Evolutionary conservation across 257 asterid genomes (phyloP).

Genomic region (Solanum pennellii): DNA sequence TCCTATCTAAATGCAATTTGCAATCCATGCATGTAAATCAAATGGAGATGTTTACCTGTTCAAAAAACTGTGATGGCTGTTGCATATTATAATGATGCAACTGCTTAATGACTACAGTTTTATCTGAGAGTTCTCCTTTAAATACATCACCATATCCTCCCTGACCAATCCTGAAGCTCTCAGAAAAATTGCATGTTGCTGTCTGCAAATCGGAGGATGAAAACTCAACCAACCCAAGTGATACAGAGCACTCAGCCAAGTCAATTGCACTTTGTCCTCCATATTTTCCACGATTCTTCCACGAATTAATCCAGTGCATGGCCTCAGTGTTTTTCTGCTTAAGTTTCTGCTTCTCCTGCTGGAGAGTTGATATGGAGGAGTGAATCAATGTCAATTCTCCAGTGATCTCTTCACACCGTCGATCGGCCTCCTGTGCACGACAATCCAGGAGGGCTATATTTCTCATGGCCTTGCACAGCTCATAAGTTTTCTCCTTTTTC

Average conservation of each 20-base stretch:
- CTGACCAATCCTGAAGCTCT: conserved; percentile 56
- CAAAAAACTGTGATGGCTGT: conserved; percentile 40
- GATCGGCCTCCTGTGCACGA: conserved; percentile 53
- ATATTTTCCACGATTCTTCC: conserved; percentile 30
- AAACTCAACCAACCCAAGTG: conserved; percentile 37
- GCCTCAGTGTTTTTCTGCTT: conserved; percentile 50
- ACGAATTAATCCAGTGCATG: conserved; percentile 41
- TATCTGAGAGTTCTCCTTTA: conserved; percentile 60
- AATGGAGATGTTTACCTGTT: conserved; percentile 27
- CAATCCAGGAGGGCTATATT: conserved; percentile 45
- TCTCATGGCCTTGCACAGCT: conserved; percentile 43
- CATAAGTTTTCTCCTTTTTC: conserved; percentile 22
- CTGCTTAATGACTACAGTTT: conserved; percentile 66
- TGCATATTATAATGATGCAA: conserved; percentile 38
- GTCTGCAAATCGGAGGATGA: conserved; percentile 47
- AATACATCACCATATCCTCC: conserved; percentile 65
- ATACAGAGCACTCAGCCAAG: conserved; percentile 4
- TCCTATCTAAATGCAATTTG: background rate
- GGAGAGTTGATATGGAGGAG: conserved; percentile 34
- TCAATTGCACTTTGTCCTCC: conserved; percentile 6
- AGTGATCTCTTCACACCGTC: conserved; percentile 40
- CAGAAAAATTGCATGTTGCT: conserved; percentile 74
- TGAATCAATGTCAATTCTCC: conserved; percentile 52
- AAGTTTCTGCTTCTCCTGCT: conserved; percentile 50
- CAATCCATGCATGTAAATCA: background rate